phyloP scores from a whole-genome alignment of 106 monocot genomes.

The Agapanthus africanus region DNA sequence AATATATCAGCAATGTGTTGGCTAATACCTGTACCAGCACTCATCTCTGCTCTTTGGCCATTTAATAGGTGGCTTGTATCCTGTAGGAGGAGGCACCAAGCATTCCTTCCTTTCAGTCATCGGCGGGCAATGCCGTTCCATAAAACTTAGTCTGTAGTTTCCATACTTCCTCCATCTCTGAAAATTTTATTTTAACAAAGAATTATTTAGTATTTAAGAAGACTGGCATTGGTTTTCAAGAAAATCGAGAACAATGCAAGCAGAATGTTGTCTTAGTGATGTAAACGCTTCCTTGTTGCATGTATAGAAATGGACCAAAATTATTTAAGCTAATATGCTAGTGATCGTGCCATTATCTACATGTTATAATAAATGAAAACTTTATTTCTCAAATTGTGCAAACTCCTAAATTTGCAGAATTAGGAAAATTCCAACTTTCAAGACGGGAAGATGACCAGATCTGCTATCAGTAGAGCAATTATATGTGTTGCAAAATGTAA shows the following conservation, averaged over 20 bases:
- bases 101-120: slow-evolving; percentile 66
- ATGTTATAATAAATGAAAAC: neutral
- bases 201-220: too few relatives aligned
- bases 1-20: neutral
- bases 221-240: neutral
- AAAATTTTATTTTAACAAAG: neutral
- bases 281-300: neutral
- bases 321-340: neutral
- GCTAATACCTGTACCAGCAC: slow-evolving; percentile 90
- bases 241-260: neutral
- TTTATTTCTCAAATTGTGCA: neutral
- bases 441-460: neutral
- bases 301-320: neutral
- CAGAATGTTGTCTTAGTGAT: neutral
- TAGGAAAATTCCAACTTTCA: neutral
- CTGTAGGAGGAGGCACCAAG: slow-evolving; percentile 72
- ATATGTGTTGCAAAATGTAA: too few relatives aligned
- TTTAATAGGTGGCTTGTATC: slow-evolving; percentile 71
- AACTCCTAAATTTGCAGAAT: neutral
- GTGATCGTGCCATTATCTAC: neutral
- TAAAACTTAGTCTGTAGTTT: slow-evolving; percentile 63
- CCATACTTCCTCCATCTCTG: slow-evolving; percentile 85
- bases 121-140: slow-evolving; percentile 88
- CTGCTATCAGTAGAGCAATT: too few relatives aligned
- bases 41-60: slow-evolving; percentile 87